Conservation (phyloP, 2,329 filamentous ascomycete species). For the Zymoseptoria crescenta region DNA sequence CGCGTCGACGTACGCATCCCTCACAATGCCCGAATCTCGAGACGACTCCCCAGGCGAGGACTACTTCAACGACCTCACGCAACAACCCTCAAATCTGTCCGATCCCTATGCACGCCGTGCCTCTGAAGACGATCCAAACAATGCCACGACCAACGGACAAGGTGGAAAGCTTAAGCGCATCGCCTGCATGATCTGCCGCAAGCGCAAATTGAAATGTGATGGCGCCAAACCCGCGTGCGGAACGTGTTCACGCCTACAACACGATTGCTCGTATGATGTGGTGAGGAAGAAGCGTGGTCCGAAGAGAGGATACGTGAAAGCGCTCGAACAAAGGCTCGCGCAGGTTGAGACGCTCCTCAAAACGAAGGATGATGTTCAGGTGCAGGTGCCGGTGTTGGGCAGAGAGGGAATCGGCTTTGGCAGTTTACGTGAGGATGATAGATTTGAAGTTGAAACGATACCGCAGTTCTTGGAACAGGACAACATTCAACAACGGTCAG, state of each 20-base stretch:
- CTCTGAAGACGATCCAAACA: constrained; percentile 41
- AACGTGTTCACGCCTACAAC: constrained; percentile 78
- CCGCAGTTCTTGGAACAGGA: constrained; percentile 8
- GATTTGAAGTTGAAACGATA: constrained; percentile 4
- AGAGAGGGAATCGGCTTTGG: constrained; percentile 1
- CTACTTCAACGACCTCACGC: constrained; percentile 52
- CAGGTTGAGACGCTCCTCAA: constrained; percentile 90
- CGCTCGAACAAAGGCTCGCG: constrained; percentile 73
- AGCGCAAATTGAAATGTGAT: constrained; percentile 86
- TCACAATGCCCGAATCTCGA: constrained; percentile 16
- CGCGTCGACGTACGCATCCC: not conserved
- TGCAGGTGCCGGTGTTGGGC: not conserved
- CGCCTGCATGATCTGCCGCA: constrained; percentile 88
- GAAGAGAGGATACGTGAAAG: constrained; percentile 90
- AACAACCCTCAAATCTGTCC: constrained; percentile 33
- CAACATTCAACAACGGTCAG: not conserved
- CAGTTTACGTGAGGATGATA: not conserved
- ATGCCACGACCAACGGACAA: constrained; percentile 23
- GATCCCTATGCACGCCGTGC: constrained; percentile 45
- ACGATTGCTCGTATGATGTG: constrained; percentile 86
- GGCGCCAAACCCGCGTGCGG: constrained; percentile 76
- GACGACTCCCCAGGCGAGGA: constrained; percentile 27
- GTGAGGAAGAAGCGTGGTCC: constrained; percentile 85
- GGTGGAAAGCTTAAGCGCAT: constrained; percentile 63
- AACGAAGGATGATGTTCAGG: constrained; percentile 46